phyloP scores from a whole-genome alignment of 768 basidiomycete species.

The Trametes coccinea region DNA sequence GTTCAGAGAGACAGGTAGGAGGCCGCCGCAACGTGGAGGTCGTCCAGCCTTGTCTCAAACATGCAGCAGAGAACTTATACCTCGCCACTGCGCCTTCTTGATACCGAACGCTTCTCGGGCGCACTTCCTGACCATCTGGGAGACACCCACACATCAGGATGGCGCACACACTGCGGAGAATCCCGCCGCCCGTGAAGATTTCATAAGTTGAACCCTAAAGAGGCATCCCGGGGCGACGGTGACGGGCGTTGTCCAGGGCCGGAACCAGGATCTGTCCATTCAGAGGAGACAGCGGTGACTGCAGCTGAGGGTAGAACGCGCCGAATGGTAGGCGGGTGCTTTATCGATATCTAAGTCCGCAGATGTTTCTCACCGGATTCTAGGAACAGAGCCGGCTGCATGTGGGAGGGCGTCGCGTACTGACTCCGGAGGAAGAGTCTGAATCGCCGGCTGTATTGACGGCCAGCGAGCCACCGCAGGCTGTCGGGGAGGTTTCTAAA shows the following conservation, averaged over 20 bases:
- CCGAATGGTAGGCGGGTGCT: no score
- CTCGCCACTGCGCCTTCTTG: conserved; percentile 1
- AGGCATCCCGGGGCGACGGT: no score
- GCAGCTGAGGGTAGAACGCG: background rate
- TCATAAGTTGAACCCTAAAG: background rate
- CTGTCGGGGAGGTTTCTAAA: background rate
- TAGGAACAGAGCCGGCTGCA: background rate
- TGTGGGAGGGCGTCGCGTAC: background rate
- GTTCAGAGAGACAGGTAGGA: background rate
- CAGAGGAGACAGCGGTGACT: background rate
- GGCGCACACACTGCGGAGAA: background rate
- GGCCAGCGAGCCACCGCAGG: conserved; percentile 2
- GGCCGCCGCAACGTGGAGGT: background rate
- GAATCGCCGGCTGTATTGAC: conserved; percentile 4
- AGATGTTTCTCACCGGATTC: conserved; percentile 1
- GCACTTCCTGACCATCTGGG: background rate
- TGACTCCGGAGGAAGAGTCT: background rate
- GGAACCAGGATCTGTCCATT: background rate
- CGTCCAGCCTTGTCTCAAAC: no score
- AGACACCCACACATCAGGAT: background rate
- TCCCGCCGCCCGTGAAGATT: background rate
- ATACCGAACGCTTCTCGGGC: conserved; percentile 1
- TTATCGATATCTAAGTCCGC: background rate
- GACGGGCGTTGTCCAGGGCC: no score
- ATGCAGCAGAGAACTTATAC: conserved; percentile 1